These are phyloP conservation scores for Madurella mycetomatis DNA, from an alignment of 2,329 filamentous ascomycete species.

Conservation along the genomic window DNA sequence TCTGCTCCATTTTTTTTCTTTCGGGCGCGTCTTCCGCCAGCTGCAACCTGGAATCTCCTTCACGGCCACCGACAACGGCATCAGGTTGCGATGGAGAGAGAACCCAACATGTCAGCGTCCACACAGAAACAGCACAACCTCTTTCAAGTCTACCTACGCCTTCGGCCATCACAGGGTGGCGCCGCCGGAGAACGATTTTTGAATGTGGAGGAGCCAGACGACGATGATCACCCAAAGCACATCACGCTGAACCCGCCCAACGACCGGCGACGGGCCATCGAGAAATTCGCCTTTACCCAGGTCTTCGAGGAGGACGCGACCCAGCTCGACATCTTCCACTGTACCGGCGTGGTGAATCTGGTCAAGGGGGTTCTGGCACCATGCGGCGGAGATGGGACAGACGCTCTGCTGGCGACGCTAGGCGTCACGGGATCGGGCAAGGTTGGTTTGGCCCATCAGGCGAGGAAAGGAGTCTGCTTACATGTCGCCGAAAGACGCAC, in stretches of 20 bases:
- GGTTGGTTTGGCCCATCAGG: constrained; percentile 45
- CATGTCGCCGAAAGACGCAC: constrained; percentile 66
- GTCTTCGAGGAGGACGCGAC: constrained; percentile 85
- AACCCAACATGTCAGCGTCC: constrained; percentile 16
- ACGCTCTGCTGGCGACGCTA: constrained; percentile 84
- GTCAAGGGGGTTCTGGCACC: constrained; percentile 76
- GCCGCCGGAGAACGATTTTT: constrained; percentile 64
- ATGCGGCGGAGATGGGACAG: constrained; percentile 70
- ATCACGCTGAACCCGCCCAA: constrained; percentile 76
- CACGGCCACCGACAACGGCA: neutral
- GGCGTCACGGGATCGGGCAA: constrained; percentile 96
- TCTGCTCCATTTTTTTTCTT: constrained; percentile 1
- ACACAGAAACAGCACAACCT: constrained; percentile 48
- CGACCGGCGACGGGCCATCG: constrained; percentile 81
- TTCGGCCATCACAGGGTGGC: constrained; percentile 61
- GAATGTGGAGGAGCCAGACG: constrained; percentile 58
- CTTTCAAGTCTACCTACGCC: constrained; percentile 86
- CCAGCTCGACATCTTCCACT: constrained; percentile 83
- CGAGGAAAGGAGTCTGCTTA: constrained; percentile 4
- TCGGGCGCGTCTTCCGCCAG: constrained; percentile 1
- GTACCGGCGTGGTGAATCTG: constrained; percentile 68
- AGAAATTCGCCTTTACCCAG: constrained; percentile 89
- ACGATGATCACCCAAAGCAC: constrained; percentile 52
- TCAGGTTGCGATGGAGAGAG: constrained; percentile 14
- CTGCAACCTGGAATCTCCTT: neutral